These are phyloP conservation scores for Kluyveromyces dobzhanskii DNA, from an alignment of 805 yeast species.

Conservation along the genomic window DNA sequence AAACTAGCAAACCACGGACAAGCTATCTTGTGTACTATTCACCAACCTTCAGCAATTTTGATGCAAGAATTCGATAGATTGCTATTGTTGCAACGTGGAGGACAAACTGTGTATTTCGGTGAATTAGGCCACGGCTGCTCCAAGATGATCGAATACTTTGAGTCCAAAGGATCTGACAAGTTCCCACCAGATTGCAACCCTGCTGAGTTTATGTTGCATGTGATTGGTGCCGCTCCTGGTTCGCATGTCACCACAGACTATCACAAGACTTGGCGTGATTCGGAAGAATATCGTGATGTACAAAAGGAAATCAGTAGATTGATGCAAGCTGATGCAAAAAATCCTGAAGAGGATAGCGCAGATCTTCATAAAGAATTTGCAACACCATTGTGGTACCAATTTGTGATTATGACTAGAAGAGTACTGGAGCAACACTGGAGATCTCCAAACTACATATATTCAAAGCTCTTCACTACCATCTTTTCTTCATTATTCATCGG, in stretches of 20 bases:
- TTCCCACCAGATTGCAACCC: slow-evolving; percentile 52
- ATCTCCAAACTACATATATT: slow-evolving; percentile 33
- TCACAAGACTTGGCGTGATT: slow-evolving; percentile 45
- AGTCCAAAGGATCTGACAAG: slow-evolving; percentile 54
- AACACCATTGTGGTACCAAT: slow-evolving; percentile 25
- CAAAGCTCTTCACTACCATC: slow-evolving; percentile 37
- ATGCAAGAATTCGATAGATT: slow-evolving; percentile 55
- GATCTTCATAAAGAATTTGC: slow-evolving; percentile 16
- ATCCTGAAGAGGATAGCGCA: slow-evolving; percentile 14
- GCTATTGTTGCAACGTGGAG: slow-evolving; percentile 57
- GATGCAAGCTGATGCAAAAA: slow-evolving; percentile 35
- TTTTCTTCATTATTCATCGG: slow-evolving; percentile 43
- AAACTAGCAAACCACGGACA: slow-evolving; percentile 54
- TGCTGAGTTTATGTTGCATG: slow-evolving; percentile 61
- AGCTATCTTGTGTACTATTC: slow-evolving; percentile 63
- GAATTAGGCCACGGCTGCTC: slow-evolving; percentile 49
- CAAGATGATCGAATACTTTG: slow-evolving; percentile 52
- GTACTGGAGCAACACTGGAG: slow-evolving; percentile 37
- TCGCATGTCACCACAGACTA: slow-evolving; percentile 46
- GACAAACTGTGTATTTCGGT: slow-evolving; percentile 64
- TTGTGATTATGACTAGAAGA: slow-evolving; percentile 30
- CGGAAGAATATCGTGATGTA: slow-evolving; percentile 31
- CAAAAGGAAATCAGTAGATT: slow-evolving; percentile 38
- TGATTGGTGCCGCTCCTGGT: slow-evolving; percentile 70
- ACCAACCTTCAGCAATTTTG: slow-evolving; percentile 59